Base-by-base conservation (phyloP, 805 yeast genomes). In the Suhomyces pyralidae region DNA sequence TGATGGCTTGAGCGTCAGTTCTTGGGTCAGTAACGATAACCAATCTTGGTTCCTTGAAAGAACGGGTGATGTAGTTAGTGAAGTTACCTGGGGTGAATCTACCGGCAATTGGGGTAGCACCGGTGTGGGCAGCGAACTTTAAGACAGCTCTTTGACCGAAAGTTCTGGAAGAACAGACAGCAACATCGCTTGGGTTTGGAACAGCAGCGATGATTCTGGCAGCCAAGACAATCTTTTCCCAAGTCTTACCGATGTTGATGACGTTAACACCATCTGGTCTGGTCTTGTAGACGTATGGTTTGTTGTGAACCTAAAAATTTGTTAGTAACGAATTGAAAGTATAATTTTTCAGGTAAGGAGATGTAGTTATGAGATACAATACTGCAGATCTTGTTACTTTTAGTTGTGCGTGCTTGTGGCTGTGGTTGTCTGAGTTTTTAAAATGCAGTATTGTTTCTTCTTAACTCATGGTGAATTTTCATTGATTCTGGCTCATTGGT, bases 1-100 rank as follows among this genome's bases (percentile, higher is more conserved):
- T 91, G 86, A 94, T 94, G 73, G 99, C 98, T 85, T 94, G 99
- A 76, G 97, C 89, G 76, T 94, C 99, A 68, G 98, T 93, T 88
- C 98, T 93, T 84, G 99, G 99, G 83, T 94, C 99, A 73, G 98
- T 93, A 74, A 94, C 99, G 70, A 94, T 83, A 78, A 94, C 91
- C 77, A 94, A 87, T 84, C 99, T 90, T 86, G 99, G 99, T 85
- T 94, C 99, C 84, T 93, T 94, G 97, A 94, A 94, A 69, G 97
- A 90, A 83, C 97, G 93, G 81, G 99, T 94, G 85, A 93, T 94
- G 85, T 94, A 94, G 85, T 94, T 94, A 78, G 99, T 94, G 94
- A 94, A 94, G 84, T 88, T 86, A 90, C 99, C 99, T 82, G 99
- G 99, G 71, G 99, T 94, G 89, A 94, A 94, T 85, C 99, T 91